Base-by-base conservation (phyloP, 805 yeast species). In the Spathaspora passalidarum region DNA sequence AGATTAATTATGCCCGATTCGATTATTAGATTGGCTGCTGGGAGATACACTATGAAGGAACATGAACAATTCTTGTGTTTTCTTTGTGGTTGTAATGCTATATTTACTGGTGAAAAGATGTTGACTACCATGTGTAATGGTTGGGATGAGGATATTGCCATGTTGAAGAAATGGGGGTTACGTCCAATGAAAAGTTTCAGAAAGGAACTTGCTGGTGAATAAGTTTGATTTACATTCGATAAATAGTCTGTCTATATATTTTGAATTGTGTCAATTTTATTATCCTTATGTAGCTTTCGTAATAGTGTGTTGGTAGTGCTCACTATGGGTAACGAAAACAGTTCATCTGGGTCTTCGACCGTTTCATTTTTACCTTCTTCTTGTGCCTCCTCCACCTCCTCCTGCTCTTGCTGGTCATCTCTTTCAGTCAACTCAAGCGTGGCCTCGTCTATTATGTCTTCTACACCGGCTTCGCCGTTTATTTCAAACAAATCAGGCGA, bases 91-190 rank as follows among this genome's bases (percentile, higher is more conserved):
- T 82, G 84, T 53, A 86, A 86, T 62, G 90, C 92, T 16, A 82
- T 86, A 35, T 86, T 86, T 63, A 86, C 91, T 0, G 94, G 94
- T 32, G 83, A 86, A 61, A 79, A 76, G 53, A 86, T 86, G 92
- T 67, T 86, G 46, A 86, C 94, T 2, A 87, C 94, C 3, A 80
- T 82, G 81, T 86, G 92, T 60, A 83, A 80, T 53, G 90, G 89
- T 5, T 86, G 92, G 91, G 88, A 86, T 39, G 91, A 85, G 55
- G 94, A 86, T 59, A 84, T 75, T 47, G 75, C 63, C 7, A 79
- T 86, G 88, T 66, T 86, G 23, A 59, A 64, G 5, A 80, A 75
- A 55, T 86, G 91, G 91, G 94, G 94, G 0, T 53, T 82, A 54
- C 64, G 62, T 52, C 83, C 83, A 39, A 77, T 79, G 82, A 65